Conservation (phyloP, 2,329 filamentous ascomycete species). For the Colletotrichum aenigma region DNA sequence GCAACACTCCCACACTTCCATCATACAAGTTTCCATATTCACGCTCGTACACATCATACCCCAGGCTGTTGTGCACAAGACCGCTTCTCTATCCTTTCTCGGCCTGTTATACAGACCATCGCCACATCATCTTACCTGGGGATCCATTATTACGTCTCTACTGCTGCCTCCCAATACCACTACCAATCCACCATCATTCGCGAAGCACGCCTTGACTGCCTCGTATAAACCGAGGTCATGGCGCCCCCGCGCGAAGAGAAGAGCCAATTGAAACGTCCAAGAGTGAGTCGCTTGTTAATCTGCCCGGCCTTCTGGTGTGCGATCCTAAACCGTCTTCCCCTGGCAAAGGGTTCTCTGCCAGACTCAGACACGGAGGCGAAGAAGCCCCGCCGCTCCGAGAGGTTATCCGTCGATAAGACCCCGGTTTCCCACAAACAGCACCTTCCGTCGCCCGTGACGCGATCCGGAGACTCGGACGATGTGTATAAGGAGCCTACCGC, state of each 20-base stretch:
- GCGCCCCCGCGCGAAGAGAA: constrained; percentile 70
- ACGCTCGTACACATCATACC: background rate
- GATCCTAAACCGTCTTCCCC: constrained; percentile 23
- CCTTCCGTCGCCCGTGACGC: constrained; percentile 81
- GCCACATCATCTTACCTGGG: background rate
- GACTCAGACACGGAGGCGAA: constrained; percentile 72
- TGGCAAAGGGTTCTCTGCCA: constrained; percentile 66
- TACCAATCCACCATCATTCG: background rate
- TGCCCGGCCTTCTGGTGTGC: constrained; percentile 21
- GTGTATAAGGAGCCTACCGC: constrained; percentile 71
- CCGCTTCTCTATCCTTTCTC: background rate
- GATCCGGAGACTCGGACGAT: constrained; percentile 51
- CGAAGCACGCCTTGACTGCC: background rate
- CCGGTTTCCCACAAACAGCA: constrained; percentile 68
- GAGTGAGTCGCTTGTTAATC: constrained; percentile 57
- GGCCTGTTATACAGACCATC: background rate
- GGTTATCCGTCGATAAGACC: constrained; percentile 65
- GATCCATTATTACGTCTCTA: background rate
- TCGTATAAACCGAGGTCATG: constrained; percentile 42
- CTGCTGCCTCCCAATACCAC: background rate
- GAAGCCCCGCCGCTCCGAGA: constrained; percentile 81
- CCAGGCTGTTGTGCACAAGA: background rate
- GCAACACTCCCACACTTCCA: constrained; percentile 11
- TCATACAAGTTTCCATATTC: constrained; percentile 1
- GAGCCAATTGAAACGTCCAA: constrained; percentile 82